Conservation (phyloP, 2,329 filamentous ascomycete genomes). For the Drechslera avenae region DNA sequence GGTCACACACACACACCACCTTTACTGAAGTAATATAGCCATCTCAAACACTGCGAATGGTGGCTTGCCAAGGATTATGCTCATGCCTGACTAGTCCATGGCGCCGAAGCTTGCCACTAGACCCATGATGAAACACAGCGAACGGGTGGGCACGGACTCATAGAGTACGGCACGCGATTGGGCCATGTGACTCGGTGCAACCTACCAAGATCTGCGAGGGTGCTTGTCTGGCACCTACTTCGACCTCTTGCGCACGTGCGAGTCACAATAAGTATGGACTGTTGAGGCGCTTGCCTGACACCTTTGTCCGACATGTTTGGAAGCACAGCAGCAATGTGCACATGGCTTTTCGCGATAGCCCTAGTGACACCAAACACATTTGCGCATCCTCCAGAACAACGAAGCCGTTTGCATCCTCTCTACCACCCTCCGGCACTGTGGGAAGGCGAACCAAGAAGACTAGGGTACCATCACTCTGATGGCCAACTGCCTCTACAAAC, state of each 20-base stretch:
- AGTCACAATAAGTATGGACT: no score
- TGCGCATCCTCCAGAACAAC: background rate
- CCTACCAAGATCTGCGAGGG: background rate
- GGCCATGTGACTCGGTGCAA: background rate
- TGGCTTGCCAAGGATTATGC: background rate
- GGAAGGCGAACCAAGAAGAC: background rate
- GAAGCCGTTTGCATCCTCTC: background rate
- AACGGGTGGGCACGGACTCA: background rate
- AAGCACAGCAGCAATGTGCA: background rate
- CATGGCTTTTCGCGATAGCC: background rate
- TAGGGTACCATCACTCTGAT: constrained; percentile 14
- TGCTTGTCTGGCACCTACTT: background rate
- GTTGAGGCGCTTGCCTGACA: no score
- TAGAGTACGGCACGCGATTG: background rate
- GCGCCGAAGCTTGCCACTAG: background rate
- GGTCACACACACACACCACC: background rate
- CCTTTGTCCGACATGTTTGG: no score
- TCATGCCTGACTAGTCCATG: background rate
- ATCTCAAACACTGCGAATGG: background rate
- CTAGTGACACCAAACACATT: background rate
- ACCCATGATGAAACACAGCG: background rate
- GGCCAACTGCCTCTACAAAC: constrained; percentile 12
- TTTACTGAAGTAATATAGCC: no score
- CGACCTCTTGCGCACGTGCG: background rate
- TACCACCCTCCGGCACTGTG: background rate